phyloP scores from a whole-genome alignment of 805 yeast genomes.

The Candida alai region DNA sequence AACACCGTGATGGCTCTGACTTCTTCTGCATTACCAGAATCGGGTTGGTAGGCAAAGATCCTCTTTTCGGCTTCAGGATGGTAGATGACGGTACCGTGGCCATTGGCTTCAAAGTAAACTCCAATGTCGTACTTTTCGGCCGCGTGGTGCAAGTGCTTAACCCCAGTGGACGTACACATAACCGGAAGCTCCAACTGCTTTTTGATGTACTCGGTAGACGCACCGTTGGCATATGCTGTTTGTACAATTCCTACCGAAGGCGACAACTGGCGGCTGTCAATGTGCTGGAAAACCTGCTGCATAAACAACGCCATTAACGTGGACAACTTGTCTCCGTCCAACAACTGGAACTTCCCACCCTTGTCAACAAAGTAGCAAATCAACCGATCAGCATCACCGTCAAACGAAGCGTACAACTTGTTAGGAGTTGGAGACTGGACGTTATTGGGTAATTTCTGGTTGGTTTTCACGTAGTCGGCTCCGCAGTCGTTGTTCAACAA shows the following conservation, averaged over 20 bases:
- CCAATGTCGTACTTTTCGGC: slow-evolving; percentile 85
- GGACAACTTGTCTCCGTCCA: slow-evolving; percentile 94
- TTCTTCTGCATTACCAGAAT: slow-evolving; percentile 36
- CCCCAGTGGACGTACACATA: slow-evolving; percentile 91
- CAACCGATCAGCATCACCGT: slow-evolving; percentile 96
- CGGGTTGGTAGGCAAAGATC: slow-evolving; percentile 31
- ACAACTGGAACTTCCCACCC: slow-evolving; percentile 45
- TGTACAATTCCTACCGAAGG: slow-evolving; percentile 79
- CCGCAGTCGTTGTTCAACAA: slow-evolving; percentile 79
- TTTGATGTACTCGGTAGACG: slow-evolving; percentile 70
- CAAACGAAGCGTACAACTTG: slow-evolving; percentile 75
- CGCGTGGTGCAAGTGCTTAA: slow-evolving; percentile 92
- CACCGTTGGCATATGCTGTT: slow-evolving; percentile 97
- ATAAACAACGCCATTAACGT: slow-evolving; percentile 74
- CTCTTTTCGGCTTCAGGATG: slow-evolving; percentile 45
- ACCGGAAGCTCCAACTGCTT: slow-evolving; percentile 69
- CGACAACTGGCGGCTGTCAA: slow-evolving; percentile 42
- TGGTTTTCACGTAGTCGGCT: slow-evolving; percentile 92
- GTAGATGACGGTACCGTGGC: slow-evolving; percentile 96
- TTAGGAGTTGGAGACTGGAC: slow-evolving; percentile 40
- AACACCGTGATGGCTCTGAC: slow-evolving; percentile 51
- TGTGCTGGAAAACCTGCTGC: slow-evolving; percentile 44
- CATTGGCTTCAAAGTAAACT: slow-evolving; percentile 95
- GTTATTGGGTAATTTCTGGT: slow-evolving; percentile 71
- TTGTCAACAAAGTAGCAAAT: slow-evolving; percentile 68